A percentile compares a stretch with the other conserved stretches of the same genome.
phyloP scores from a whole-genome alignment of 1,284 basidiomycete genomes.

The Ceratobasidium sp. region DNA sequence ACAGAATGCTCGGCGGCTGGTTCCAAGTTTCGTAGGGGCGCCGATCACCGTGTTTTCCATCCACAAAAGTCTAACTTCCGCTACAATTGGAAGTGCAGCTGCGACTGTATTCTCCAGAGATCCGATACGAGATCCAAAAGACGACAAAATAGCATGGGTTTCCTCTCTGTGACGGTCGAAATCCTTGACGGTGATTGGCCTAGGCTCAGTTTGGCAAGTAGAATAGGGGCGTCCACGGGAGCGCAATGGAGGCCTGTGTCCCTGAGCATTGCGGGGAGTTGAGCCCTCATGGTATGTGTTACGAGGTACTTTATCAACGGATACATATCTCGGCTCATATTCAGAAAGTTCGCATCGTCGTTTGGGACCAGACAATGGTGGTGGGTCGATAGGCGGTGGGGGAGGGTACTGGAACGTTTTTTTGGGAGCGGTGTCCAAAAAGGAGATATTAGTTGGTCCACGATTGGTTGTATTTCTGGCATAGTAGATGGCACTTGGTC shows the following conservation, averaged over 20 bases:
- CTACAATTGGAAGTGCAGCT: slow-evolving; percentile 7
- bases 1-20: slow-evolving; percentile 10
- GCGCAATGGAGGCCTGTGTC: slow-evolving; percentile 1
- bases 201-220: neutral
- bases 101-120: neutral
- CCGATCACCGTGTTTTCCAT: slow-evolving; percentile 13
- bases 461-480: too few relatives aligned
- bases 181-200: neutral
- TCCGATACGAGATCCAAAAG: slow-evolving; percentile 6
- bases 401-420: too few relatives aligned
- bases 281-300: neutral
- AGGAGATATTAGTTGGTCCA: too few relatives aligned
- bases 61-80: slow-evolving; percentile 13
- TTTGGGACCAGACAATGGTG: too few relatives aligned
- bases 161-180: neutral
- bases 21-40: slow-evolving; percentile 12
- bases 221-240: neutral
- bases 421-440: too few relatives aligned
- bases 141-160: neutral
- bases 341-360: too few relatives aligned
- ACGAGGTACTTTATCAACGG: too few relatives aligned
- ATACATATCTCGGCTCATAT: too few relatives aligned
- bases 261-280: neutral
- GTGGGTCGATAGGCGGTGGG: too few relatives aligned
- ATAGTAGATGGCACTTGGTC: too few relatives aligned